Base-by-base conservation (phyloP, 2,329 filamentous ascomycete genomes). In the Didymellaceae sp. region DNA sequence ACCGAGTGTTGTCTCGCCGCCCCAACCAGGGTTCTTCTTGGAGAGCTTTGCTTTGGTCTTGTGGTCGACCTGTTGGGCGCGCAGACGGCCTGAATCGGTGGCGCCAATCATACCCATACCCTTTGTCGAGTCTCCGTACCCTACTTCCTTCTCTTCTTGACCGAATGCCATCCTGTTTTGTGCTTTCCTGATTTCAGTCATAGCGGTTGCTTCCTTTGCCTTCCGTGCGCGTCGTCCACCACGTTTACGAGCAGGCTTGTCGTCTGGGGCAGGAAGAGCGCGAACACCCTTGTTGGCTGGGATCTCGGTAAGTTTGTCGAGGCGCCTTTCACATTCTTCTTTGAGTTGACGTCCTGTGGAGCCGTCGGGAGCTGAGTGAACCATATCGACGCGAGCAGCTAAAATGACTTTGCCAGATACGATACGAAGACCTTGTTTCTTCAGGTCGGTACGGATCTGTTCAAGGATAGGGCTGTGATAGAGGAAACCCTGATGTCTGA, bases 111-210 rank as follows among this genome's bases (percentile, higher is more conserved):
- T 97, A 47, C 94, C 94, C 72, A 99, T 78, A 21, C 94, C 94
- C 53, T 87, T 86, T 0, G 92, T 96, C 46, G 85, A 85, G 61
- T 96, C 91, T 41, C 91, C 93, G 71, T 95, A 97, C 24, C 92
- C 93, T 1, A 94, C 87, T 74, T 99, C 94, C 64, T 86, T 87
- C 75, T 99, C 94, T 73, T 97, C 93, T 71, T 96, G 94, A 51
- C 92, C 92, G 67, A 99, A 99, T 0, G 87, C 91, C 84, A 99
- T 88, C 45, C 94, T 85, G 76, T 99, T 99, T 75, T 97, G 94
- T 4, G 91, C 91, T 74, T 97, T 97, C 59, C 92, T 87, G 22
- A 99, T 79, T 46, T 99, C 94, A 0, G 94, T 99, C 91, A 97
- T 96, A 53, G 94, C 93, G 6, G 90, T 90, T 4, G 93, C 92